Base-by-base conservation (phyloP, 306 rosid species). In the Fragaria ananassa region DNA sequence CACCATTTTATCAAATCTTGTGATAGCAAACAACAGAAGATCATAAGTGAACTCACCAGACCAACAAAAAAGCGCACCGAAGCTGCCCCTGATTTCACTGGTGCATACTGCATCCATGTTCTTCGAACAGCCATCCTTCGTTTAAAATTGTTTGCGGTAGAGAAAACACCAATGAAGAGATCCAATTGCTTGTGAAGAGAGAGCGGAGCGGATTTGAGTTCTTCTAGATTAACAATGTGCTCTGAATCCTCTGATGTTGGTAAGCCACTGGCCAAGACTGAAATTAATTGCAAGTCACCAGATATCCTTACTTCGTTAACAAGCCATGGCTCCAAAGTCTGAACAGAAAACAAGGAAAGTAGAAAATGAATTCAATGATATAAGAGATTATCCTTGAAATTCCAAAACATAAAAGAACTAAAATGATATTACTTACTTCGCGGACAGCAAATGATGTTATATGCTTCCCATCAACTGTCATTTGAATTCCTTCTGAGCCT, bases 251-350 rank as follows among this genome's bases (percentile, higher is more conserved):
- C 99, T 41, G 98, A 92, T 79, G 99, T 87, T 71, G 99, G 99
- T 79, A 96, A 85, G 74, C 96, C 94, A 81, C 99, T 96, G 42
- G 93, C 99, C 72, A 96, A 88, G 83, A 91, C 81, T 78, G 99
- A 92, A 83, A 85, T 76, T 79, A 96, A 78, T 80, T 93, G 88
- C 83, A 96, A 73, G 83, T 96, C 98, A 68, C 99, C 99, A 3
- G 89, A 86, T 72, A 96, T 85, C 81, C 74, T 89, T 74, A 91
- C 80, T 87, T 89, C 97, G 45, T 88, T 89, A 67, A 91, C 97
- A 76, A 96, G 93, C 99, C 99, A 96, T 79, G 99, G 96, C 87
- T 96, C 99, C 96, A 96, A 82, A 13, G 98, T 85, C 99, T 96
- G 89, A 71, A 83, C 37, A 71, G 51, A 60, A 77, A 78, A 85